Conservation (phyloP, 2,329 filamentous ascomycete genomes). For the Alternaria gansuensis region DNA sequence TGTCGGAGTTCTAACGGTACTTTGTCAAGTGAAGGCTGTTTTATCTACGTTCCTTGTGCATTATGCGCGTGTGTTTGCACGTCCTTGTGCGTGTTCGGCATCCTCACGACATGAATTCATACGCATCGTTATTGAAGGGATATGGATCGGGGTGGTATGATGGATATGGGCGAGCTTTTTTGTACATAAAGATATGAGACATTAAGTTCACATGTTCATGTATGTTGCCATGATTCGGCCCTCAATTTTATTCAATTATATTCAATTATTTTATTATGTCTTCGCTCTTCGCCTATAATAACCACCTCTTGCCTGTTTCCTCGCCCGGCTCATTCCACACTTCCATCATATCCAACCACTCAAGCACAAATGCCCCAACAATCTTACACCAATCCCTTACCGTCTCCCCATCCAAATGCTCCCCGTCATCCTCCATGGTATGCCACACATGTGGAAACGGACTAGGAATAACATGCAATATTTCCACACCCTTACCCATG, state of each 20-base stretch:
- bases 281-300: not conserved
- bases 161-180: conserved; percentile 20
- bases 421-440: conserved; percentile 80
- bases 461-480: conserved; percentile 86
- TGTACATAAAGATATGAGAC: conserved; percentile 24
- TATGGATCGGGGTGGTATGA: conserved; percentile 13
- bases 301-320: not conserved
- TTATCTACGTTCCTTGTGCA: conserved; percentile 21
- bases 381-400: conserved; percentile 89
- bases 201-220: conserved; percentile 1
- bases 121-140: conserved; percentile 22
- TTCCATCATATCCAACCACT: conserved; percentile 87
- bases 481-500: conserved; percentile 81
- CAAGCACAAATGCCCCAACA: conserved; percentile 81
- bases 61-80: conserved; percentile 10
- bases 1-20: conserved; percentile 20
- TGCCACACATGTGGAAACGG: conserved; percentile 91
- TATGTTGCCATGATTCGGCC: not conserved
- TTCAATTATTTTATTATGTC: not conserved
- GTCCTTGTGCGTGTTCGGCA: conserved; percentile 15
- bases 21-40: conserved; percentile 20
- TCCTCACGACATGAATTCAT: conserved; percentile 18
- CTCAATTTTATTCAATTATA: too few relatives aligned
- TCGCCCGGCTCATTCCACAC: conserved; percentile 40
- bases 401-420: conserved; percentile 80